Percentiles rank a stretch among this genome's conserved stretches.
These are phyloP conservation scores for Leucoagaricus sp. DNA, from an alignment of 1,284 basidiomycete genomes.

Conservation along the genomic window DNA sequence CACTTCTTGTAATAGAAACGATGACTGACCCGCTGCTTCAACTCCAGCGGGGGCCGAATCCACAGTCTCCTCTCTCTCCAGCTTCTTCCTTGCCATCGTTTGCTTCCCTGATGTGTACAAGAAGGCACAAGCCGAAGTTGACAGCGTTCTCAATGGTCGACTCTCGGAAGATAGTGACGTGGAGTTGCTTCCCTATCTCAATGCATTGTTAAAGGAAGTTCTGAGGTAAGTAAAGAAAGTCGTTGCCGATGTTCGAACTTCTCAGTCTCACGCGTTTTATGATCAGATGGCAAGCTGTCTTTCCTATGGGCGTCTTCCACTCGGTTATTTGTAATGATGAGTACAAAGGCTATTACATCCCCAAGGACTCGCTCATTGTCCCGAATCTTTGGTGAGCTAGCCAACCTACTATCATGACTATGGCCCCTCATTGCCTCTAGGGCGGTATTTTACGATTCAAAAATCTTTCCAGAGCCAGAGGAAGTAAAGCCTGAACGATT, in stretches of 20 bases:
- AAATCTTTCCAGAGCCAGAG: conserved; percentile 7
- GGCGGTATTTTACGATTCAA: not conserved
- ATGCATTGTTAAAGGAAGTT: conserved; percentile 31
- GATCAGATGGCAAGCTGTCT: conserved; percentile 23
- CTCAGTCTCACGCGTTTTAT: too few species aligned
- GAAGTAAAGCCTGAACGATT: conserved; percentile 9
- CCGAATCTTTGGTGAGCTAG: conserved; percentile 32
- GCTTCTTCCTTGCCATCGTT: not conserved
- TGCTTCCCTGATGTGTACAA: not conserved
- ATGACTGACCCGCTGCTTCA: conserved; percentile 22
- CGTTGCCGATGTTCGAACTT: too few species aligned
- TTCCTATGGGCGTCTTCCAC: conserved; percentile 31
- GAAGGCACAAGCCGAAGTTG: not conserved
- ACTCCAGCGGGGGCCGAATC: not conserved
- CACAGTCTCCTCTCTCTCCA: not conserved
- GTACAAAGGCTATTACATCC: conserved; percentile 35
- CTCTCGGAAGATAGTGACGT: not conserved
- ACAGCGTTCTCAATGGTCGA: not conserved
- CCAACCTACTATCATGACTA: not conserved
- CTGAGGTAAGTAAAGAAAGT: conserved; percentile 22
- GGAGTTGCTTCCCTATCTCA: not conserved
- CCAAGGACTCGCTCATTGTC: conserved; percentile 31
- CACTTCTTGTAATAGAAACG: conserved; percentile 10
- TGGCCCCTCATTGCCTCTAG: not conserved
- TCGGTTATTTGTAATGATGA: conserved; percentile 29